phyloP scores from a whole-genome alignment of 148 eudicot species.

The Gaultheria prostrata region DNA sequence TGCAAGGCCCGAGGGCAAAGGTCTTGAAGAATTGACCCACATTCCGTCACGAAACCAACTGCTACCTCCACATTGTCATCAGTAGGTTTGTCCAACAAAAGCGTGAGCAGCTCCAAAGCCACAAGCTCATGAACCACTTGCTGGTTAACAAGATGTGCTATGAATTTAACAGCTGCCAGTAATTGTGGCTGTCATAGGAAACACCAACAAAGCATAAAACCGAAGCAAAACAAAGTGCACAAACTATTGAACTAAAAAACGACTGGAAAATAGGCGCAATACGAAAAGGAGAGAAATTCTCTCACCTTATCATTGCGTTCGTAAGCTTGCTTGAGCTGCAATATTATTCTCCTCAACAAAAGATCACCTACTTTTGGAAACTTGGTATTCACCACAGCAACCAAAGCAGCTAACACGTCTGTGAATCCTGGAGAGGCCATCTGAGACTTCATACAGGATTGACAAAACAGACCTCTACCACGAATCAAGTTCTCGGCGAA shows the following conservation, averaged over 20 bases:
- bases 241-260: neutral
- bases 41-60: conserved; percentile 89
- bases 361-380: conserved; percentile 87
- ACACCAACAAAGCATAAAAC: neutral
- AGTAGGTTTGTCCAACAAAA: conserved; percentile 74
- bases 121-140: conserved; percentile 88
- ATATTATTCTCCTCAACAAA: conserved; percentile 66
- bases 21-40: conserved; percentile 88
- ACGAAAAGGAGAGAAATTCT: neutral
- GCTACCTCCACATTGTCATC: conserved; percentile 98
- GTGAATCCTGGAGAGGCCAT: conserved; percentile 94
- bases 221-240: neutral
- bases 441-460: conserved; percentile 89
- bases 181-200: conserved; percentile 61
- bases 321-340: conserved; percentile 79
- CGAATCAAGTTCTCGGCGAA: conserved; percentile 79
- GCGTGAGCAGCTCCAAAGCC: conserved; percentile 77
- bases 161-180: conserved; percentile 83
- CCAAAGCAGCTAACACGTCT: conserved; percentile 82
- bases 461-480: conserved; percentile 84
- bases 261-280: neutral
- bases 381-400: conserved; percentile 82
- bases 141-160: conserved; percentile 94
- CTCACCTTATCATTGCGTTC: conserved; percentile 85
- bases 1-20: conserved; percentile 73